A percentile compares a stretch with the other conserved stretches of the same genome.
These are phyloP conservation scores for Chlamydomonas sp. DNA, from an alignment of 139 green algal species.

Conservation along the genomic window DNA sequence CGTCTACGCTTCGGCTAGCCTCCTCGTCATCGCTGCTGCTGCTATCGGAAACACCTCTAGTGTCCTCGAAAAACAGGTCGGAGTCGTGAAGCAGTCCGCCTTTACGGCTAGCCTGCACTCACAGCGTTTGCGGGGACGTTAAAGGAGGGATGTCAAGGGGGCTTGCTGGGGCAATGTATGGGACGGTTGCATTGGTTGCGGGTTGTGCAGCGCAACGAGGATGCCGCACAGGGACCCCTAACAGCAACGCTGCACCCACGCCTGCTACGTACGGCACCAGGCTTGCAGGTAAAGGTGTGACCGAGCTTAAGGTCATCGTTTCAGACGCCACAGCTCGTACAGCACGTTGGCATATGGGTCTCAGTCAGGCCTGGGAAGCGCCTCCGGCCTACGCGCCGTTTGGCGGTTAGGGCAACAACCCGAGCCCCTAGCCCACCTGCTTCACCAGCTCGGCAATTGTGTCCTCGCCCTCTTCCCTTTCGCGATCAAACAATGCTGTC, in stretches of 20 bases:
- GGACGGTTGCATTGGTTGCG: too few species aligned
- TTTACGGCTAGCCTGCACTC: background rate
- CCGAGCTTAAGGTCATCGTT: background rate
- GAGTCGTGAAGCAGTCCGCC: background rate
- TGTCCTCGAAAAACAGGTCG: constrained; percentile 44
- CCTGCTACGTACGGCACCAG: too few species aligned
- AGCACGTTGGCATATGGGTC: too few species aligned
- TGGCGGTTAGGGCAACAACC: too few species aligned
- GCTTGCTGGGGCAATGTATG: too few species aligned
- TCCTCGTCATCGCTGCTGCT: background rate
- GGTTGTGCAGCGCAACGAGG: too few species aligned
- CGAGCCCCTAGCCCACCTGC: constrained; percentile 6
- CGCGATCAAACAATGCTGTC: background rate
- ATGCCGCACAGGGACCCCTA: too few species aligned
- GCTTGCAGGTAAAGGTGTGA: background rate
- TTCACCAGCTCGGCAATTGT: constrained; percentile 37
- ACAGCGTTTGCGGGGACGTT: too few species aligned
- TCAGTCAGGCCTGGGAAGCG: background rate
- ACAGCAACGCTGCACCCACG: too few species aligned
- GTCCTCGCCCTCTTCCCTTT: constrained; percentile 18
- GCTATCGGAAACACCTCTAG: background rate
- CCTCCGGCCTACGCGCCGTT: background rate
- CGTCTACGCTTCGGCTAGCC: background rate
- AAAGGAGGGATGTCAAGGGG: too few species aligned
- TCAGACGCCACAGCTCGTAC: too few species aligned